Conservation (phyloP, 2,329 filamentous ascomycete genomes). For the Dactylellina haptotyla region DNA sequence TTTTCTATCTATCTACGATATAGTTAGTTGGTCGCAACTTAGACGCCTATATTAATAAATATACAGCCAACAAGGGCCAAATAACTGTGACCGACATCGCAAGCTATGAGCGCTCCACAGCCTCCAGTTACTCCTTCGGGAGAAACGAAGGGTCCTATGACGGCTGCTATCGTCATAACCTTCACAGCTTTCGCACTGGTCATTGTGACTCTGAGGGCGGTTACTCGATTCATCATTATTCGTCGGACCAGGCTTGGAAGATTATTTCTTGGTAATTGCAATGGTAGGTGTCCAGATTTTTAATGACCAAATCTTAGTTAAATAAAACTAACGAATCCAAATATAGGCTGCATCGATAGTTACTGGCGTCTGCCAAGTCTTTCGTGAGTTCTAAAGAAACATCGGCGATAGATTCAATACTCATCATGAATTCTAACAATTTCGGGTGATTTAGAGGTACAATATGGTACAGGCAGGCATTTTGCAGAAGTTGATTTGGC, state of each 20-base stretch:
- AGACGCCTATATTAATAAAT: no score
- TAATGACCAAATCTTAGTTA: background rate
- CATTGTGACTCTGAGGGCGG: slow-evolving; percentile 14
- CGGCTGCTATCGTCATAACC: slow-evolving; percentile 40
- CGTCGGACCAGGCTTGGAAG: slow-evolving; percentile 36
- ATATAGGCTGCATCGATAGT: slow-evolving; percentile 38
- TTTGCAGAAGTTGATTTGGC: slow-evolving; percentile 43
- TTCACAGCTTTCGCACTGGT: slow-evolving; percentile 41
- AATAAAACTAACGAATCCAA: background rate
- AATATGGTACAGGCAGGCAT: slow-evolving; percentile 49
- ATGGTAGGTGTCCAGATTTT: slow-evolving; percentile 25
- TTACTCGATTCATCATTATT: slow-evolving; percentile 47
- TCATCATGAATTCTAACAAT: background rate
- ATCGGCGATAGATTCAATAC: no score
- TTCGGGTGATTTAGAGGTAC: slow-evolving; percentile 21
- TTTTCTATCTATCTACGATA: no score
- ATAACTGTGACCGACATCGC: no score
- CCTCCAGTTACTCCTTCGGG: slow-evolving; percentile 21
- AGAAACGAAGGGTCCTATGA: slow-evolving; percentile 41
- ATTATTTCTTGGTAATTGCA: slow-evolving; percentile 43
- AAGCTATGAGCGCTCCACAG: slow-evolving; percentile 22
- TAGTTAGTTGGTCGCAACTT: no score
- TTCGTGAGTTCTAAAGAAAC: slow-evolving; percentile 12
- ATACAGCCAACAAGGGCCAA: no score
- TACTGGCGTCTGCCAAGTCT: slow-evolving; percentile 45